phyloP scores from a whole-genome alignment of 2,329 filamentous ascomycete genomes.

The Ceratocystiopsis sp. region DNA sequence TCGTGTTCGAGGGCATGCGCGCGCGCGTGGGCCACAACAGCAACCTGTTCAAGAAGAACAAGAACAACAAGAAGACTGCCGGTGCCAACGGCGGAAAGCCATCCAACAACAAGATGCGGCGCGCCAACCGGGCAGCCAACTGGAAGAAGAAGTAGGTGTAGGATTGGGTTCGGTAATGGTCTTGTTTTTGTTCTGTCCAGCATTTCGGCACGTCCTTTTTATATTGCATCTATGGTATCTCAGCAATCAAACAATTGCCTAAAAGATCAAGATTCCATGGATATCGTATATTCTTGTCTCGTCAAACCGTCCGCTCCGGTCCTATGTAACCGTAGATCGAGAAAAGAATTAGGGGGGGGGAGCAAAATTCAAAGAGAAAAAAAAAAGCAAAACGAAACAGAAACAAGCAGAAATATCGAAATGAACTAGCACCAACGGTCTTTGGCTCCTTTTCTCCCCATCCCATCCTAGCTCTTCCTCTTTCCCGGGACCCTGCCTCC shows the following conservation, averaged over 20 bases:
- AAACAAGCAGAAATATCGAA: background rate
- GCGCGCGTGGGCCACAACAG: slow-evolving; percentile 52
- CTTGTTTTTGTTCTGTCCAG: background rate
- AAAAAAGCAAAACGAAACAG: too few species aligned
- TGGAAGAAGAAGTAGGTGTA: slow-evolving; percentile 2
- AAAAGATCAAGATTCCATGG: too few species aligned
- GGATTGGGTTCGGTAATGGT: background rate
- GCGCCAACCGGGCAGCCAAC: slow-evolving; percentile 7
- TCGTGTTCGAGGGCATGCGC: slow-evolving; percentile 69
- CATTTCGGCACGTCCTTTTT: background rate
- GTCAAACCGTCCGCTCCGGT: too few species aligned
- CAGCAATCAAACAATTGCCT: too few species aligned
- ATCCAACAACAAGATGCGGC: slow-evolving; percentile 27
- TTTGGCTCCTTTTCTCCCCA: background rate
- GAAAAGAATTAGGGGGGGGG: too few species aligned
- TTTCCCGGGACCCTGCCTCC: background rate
- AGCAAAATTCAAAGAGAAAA: too few species aligned
- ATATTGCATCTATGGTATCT: too few species aligned
- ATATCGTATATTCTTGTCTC: too few species aligned
- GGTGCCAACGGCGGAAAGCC: slow-evolving; percentile 27
- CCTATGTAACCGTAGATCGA: too few species aligned
- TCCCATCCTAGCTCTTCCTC: background rate
- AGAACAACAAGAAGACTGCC: slow-evolving; percentile 21
- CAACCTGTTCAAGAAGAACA: slow-evolving; percentile 24
- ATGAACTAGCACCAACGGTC: background rate